Base-by-base conservation (phyloP, 2,329 filamentous ascomycete species). In the Chlorencoelia australis region DNA sequence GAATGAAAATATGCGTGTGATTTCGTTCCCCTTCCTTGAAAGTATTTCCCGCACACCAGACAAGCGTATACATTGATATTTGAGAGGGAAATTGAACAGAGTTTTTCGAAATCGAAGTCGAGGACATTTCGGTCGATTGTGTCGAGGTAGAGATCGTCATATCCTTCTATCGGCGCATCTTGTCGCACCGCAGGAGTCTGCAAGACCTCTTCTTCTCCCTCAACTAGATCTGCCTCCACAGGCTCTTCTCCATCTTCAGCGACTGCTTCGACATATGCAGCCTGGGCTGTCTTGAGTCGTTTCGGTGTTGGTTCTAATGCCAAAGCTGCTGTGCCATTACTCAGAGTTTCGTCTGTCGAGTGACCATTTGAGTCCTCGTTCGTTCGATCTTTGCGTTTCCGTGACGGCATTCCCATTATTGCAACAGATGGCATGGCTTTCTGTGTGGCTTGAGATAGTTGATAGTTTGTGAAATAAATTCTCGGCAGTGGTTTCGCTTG, bases 61-160 rank as follows among this genome's bases (percentile, higher is more conserved):
- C 91, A 98, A 7, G 91, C 91, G 59, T 98, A 98, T 29, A 98
- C 88, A 57, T 98, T 98, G 65, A 96, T 95, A 59, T 96, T 96
- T 32, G 88, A 94, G 6, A 98, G 72, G 21, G 86, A 94, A 48
- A 98, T 73, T 16, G 89, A 96, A 64, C 91, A 98, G 9, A 95
- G 75, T 68, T 98, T 98, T 59, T 98, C 91, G 58, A 98, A 98
- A 62, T 98, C 91, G 58, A 96, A 96, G 62, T 98, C 91, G 39
- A 96, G 78, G 30, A 94, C 79, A 55, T 80, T 77, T 53, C 91
- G 84, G 60, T 94, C 79, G 62, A 98, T 93, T 9, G 91, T 96
- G 66, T 98, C 91, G 50, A 98, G 82, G 59, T 98, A 98, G 18
- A 98, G 77, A 59, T 98, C 89, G 53, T 82, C 80, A 65, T 95